phyloP scores from a whole-genome alignment of 768 basidiomycete species.

The Botryobasidium botryosum region DNA sequence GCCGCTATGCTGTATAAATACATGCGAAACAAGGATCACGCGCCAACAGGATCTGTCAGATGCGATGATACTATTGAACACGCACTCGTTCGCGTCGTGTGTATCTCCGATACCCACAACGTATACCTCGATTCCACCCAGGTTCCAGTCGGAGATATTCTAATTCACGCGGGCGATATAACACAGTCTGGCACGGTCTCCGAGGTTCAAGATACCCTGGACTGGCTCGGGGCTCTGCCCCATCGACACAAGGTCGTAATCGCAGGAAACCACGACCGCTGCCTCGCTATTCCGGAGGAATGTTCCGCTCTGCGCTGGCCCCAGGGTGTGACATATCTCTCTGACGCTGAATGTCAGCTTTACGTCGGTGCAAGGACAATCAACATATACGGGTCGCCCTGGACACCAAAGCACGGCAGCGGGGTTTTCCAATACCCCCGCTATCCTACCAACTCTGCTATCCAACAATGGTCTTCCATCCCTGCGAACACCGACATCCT shows the following conservation, averaged over 20 bases:
- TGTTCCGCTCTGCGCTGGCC: not conserved
- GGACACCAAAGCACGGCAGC: slow-evolving; percentile 23
- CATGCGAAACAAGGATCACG: not conserved
- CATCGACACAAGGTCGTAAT: slow-evolving; percentile 27
- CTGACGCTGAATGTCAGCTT: slow-evolving; percentile 19
- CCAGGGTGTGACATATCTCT: slow-evolving; percentile 24
- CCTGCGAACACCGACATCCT: slow-evolving; percentile 24
- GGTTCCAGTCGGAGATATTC: slow-evolving; percentile 5
- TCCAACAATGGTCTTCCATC: slow-evolving; percentile 18
- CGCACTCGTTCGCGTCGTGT: slow-evolving; percentile 1
- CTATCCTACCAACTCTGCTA: not conserved
- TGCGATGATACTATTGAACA: not conserved
- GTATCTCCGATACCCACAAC: slow-evolving; percentile 6
- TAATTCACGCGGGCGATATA: slow-evolving; percentile 8
- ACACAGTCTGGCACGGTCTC: slow-evolving; percentile 5
- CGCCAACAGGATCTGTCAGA: not conserved
- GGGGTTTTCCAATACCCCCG: slow-evolving; percentile 26
- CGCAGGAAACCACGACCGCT: slow-evolving; percentile 29
- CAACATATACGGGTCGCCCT: slow-evolving; percentile 25
- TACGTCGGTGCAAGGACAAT: slow-evolving; percentile 20
- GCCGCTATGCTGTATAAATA: no score
- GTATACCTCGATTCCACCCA: not conserved
- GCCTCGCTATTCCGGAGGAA: slow-evolving; percentile 12
- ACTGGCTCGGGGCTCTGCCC: slow-evolving; percentile 15
- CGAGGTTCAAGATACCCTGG: slow-evolving; percentile 3